phyloP scores from a whole-genome alignment of 2,329 filamentous ascomycete species.

The Hypoxylon sp. region DNA sequence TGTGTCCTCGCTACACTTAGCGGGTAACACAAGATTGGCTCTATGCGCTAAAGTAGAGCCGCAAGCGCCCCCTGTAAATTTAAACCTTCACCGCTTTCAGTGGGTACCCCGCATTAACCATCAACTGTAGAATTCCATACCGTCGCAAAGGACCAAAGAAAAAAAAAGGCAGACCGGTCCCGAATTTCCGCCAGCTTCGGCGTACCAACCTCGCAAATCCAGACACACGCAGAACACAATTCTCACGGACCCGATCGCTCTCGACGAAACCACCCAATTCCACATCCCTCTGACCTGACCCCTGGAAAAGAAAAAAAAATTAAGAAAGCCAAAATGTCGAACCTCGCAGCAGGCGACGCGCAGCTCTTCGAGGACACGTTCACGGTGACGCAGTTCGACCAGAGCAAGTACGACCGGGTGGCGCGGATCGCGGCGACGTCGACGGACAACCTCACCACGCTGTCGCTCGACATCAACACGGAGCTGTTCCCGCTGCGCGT shows the following conservation, averaged over 20 bases:
- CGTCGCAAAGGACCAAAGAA: not conserved
- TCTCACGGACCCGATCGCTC: not conserved
- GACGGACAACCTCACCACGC: conserved; percentile 78
- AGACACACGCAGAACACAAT: not conserved
- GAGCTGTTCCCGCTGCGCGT: conserved; percentile 86
- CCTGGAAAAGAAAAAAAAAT: not conserved
- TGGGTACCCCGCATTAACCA: conserved; percentile 26
- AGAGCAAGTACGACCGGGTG: conserved; percentile 94
- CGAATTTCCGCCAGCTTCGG: not conserved
- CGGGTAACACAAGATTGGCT: conserved; percentile 15
- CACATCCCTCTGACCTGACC: not conserved
- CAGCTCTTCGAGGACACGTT: conserved; percentile 96
- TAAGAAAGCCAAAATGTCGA: conserved; percentile 58
- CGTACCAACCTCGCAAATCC: not conserved
- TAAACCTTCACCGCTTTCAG: conserved; percentile 51
- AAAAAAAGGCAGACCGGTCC: not conserved
- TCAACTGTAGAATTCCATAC: conserved; percentile 24
- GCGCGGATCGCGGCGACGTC: conserved; percentile 86
- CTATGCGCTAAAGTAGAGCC: conserved; percentile 43
- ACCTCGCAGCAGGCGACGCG: conserved; percentile 79
- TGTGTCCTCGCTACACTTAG: not conserved
- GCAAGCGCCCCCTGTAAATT: conserved; percentile 44
- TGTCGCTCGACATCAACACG: conserved; percentile 93
- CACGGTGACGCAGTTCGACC: conserved; percentile 82
- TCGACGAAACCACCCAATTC: not conserved